phyloP scores from a whole-genome alignment of 805 yeast genomes.

The Saccharomycopsis fibuligera region DNA sequence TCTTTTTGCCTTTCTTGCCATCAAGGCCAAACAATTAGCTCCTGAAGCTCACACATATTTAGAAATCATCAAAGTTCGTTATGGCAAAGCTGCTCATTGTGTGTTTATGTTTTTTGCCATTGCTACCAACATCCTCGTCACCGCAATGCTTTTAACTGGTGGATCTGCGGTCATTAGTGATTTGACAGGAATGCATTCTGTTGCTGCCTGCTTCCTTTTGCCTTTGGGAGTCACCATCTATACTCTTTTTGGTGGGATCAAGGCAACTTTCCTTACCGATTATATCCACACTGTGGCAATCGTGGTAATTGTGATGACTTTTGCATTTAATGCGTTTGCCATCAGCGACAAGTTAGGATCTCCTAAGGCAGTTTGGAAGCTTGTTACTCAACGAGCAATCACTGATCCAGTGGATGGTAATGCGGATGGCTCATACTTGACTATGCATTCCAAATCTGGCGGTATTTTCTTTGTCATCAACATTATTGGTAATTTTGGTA shows the following conservation, averaged over 20 bases:
- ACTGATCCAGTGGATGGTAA: conserved; percentile 69
- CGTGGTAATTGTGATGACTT: conserved; percentile 69
- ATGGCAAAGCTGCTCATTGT: conserved; percentile 69
- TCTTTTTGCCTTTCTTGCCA: conserved; percentile 79
- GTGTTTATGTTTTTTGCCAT: conserved; percentile 73
- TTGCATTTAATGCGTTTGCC: conserved; percentile 75
- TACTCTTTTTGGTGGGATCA: conserved; percentile 76
- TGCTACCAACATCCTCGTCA: conserved; percentile 83
- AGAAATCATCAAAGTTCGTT: conserved; percentile 76
- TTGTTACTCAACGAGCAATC: conserved; percentile 53
- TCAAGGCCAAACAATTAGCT: conserved; percentile 81
- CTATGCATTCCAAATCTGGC: conserved; percentile 80
- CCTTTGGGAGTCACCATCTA: conserved; percentile 76
- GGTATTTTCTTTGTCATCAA: conserved; percentile 88
- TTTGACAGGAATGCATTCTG: conserved; percentile 76
- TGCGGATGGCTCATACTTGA: conserved; percentile 79
- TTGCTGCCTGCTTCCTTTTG: conserved; percentile 74
- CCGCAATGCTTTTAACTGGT: conserved; percentile 88
- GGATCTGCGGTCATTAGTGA: conserved; percentile 79
- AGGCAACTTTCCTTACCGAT: conserved; percentile 77
- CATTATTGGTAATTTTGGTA: conserved; percentile 84
- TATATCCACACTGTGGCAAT: conserved; percentile 77
- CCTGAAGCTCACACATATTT: conserved; percentile 89
- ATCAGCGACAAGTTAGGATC: conserved; percentile 68
- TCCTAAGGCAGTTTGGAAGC: conserved; percentile 74